Percentiles rank a stretch among this genome's conserved stretches.
phyloP scores from a whole-genome alignment of 345 rosid species.

The Dipteronia dyeriana region DNA sequence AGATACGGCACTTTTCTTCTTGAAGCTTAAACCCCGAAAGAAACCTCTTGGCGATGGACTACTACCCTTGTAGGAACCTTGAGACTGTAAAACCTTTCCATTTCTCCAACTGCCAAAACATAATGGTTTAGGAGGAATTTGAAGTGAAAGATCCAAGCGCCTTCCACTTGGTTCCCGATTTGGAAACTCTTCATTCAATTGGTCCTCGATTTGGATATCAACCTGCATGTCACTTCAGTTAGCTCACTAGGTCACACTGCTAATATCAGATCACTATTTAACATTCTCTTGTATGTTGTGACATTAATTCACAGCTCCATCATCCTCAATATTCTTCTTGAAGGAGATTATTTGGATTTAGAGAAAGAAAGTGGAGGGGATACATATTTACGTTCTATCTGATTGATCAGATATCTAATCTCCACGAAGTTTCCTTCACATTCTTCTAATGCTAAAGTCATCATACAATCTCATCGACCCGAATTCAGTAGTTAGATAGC shows the following conservation, averaged over 20 bases:
- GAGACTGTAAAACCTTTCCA: slow-evolving; percentile 57
- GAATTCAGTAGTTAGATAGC: neutral
- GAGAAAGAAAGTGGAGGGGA: neutral
- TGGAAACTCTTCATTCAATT: slow-evolving; percentile 38
- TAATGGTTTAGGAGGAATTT: slow-evolving; percentile 63
- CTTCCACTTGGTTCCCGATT: slow-evolving; percentile 49
- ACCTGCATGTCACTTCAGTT: slow-evolving; percentile 34
- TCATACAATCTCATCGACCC: neutral
- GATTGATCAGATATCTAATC: neutral
- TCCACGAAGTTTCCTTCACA: neutral
- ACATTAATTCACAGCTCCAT: neutral
- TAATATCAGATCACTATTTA: neutral
- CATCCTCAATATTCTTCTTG: neutral
- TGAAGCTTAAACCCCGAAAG: slow-evolving; percentile 70
- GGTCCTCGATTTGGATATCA: slow-evolving; percentile 37
- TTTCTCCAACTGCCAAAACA: slow-evolving; percentile 47
- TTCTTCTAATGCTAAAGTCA: slow-evolving; percentile 1
- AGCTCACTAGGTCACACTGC: neutral
- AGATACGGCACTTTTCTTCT: slow-evolving; percentile 47
- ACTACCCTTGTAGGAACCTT: slow-evolving; percentile 51
- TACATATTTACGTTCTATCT: neutral
- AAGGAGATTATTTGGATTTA: neutral
- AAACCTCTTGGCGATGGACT: slow-evolving; percentile 66
- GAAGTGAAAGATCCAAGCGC: slow-evolving; percentile 73
- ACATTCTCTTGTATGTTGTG: neutral